Base-by-base conservation (phyloP, 202 grass and related monocot genomes). In the Carex sylvatica region DNA sequence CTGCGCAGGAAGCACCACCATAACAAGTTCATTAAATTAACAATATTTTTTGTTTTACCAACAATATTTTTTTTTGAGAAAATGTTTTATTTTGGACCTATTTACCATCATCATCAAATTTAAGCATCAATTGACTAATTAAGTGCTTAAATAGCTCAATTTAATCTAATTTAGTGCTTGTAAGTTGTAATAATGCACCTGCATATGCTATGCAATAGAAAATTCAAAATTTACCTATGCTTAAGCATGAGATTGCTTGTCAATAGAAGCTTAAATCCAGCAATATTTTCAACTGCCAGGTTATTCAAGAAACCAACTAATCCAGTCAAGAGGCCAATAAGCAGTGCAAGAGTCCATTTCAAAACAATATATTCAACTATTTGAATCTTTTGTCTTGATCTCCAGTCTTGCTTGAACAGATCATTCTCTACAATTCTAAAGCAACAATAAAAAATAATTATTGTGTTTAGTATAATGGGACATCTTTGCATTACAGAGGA, bases 351-450 rank as follows among this genome's bases (percentile, higher is more conserved):
- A 9, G 86, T 90, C 95, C 95, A 98, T 84, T 98, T 98, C 24
- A 98, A 82, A 38, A 95, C 44, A 47, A 98, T 74, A 71, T 98
- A 98, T 75, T 98, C 91, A 87, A 91, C 93, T 88, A 98, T 95
- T 65, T 98, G 92, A 78, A 61, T 73, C 80, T 91, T 95, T 79
- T 78, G 89, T 63, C 95, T 93, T 14, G 90, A 89, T 31, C 95
- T 82, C 95, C 95, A 98, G 35, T 98, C 91, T 84, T 98, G 92
- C 74, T 98, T 98, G 68, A 91, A 95, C 44, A 98, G 72, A 78
- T 95, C 86, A 44, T 95, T 98, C 86, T 98, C 95, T 71, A 98
- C 87, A 78, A 98, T 87, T 71, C 95, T 98, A 80, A 79, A 87
- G 8, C 26, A 77, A 58, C 51, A 58, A 36, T 5, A 11, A 53